Base-by-base conservation (phyloP, 1,284 basidiomycete species). In the Xerocomus tenax region DNA sequence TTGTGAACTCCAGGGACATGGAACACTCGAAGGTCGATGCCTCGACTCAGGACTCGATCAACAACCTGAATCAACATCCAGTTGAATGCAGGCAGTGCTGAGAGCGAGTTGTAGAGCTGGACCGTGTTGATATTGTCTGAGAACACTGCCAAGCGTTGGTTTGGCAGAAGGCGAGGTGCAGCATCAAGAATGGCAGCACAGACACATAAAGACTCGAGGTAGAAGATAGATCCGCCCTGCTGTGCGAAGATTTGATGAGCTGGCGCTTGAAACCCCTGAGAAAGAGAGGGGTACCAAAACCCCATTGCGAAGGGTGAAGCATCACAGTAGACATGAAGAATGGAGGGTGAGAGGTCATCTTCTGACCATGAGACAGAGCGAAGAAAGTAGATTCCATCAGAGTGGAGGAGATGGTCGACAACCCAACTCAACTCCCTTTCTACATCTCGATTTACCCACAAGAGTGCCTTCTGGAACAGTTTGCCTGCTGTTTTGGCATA, bases 401-500 rank as follows among this genome's bases (percentile, higher is more conserved):
- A 57, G 0, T 0, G 0, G 1, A 51, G 25, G 0, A 75, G 32
- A 9, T 65, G 56, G 0, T 60, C 12, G 0, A 58, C 52, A 1
- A 70, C 54, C 73, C 72, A 76, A 0, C 1, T 0, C 0, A 76
- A 54, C 29, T 69, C 65, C 0, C 38, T 23, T 0, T 42, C 41
- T 0, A 73, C 54, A 0, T 51, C 45, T 0, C 48, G 43, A 44
- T 71, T 75, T 21, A 73, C 35, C 42, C 50, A 65, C 1, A 74
- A 48, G 0, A 48, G 35, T 0, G 60, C 61, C 8, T 53, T n/a
- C 0, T 51, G 47, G 0, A 48, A 10, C 0, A 25, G 13, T 40
- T 70, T 69, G 0, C 67, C 69, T 0, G 42, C 10, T 0, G 67
- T 67, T 52, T 76, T 76, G 0, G 46, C 34, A 48, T 75, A 75